A percentile compares a stretch with the other conserved stretches of the same genome.
These are phyloP conservation scores for Cornus kousa DNA, from an alignment of 148 eudicot species.

Conservation along the genomic window DNA sequence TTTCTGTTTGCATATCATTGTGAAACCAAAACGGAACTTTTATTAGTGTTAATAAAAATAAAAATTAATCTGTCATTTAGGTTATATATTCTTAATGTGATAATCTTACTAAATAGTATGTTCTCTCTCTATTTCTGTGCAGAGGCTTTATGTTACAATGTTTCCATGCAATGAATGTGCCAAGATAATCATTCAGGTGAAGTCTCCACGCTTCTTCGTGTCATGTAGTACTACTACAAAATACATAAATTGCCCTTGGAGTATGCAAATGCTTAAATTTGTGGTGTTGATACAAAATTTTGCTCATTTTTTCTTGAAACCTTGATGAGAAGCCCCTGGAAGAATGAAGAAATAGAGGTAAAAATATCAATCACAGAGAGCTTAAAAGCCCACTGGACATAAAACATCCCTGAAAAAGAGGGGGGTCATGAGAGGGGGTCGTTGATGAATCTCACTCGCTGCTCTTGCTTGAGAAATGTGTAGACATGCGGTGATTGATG, in stretches of 20 bases:
- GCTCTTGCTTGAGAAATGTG: background rate
- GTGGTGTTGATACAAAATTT: background rate
- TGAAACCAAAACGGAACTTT: background rate
- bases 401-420: background rate
- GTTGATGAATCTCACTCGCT: background rate
- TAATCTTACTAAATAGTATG: background rate
- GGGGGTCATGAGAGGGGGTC: background rate
- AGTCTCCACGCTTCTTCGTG: background rate
- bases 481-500: background rate
- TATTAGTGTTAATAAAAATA: background rate
- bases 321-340: background rate
- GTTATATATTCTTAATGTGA: background rate
- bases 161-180: conserved; percentile 98
- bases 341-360: too few relatives aligned
- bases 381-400: background rate
- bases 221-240: background rate
- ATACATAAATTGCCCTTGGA: background rate
- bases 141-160: conserved; percentile 96
- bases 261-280: background rate
- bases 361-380: background rate
- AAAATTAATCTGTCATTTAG: background rate
- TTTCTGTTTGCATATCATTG: background rate
- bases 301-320: background rate
- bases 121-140: conserved; percentile 20
- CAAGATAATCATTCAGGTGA: conserved; percentile 90